These are phyloP conservation scores for Lipomyces anomalus DNA, from an alignment of 805 yeast species.

Conservation along the genomic window DNA sequence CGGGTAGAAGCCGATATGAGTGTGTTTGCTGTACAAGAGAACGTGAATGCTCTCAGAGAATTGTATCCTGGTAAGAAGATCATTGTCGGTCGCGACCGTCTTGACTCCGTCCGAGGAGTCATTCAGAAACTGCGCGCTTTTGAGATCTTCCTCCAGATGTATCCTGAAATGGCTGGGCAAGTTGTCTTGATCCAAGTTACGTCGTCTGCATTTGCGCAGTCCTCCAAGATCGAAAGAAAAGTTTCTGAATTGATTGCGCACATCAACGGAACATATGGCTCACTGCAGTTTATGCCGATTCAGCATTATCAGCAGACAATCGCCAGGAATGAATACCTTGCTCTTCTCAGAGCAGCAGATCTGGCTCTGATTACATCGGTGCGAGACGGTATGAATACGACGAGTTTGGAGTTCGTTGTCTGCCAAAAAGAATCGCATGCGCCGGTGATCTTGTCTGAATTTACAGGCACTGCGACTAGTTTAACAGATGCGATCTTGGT, in stretches of 20 bases:
- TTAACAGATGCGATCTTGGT: conserved; percentile 54
- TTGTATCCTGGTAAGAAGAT: conserved; percentile 49
- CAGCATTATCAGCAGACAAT: conserved; percentile 89
- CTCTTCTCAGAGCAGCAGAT: conserved; percentile 83
- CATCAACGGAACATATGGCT: conserved; percentile 82
- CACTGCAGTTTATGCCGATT: conserved; percentile 76
- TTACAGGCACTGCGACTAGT: conserved; percentile 73
- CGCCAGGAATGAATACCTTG: conserved; percentile 81
- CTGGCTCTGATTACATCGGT: conserved; percentile 82
- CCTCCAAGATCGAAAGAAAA: conserved; percentile 66
- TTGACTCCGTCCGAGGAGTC: conserved; percentile 89
- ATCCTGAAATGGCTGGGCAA: conserved; percentile 84
- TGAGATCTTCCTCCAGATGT: conserved; percentile 80
- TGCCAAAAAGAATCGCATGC: conserved; percentile 67
- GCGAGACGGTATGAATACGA: conserved; percentile 95
- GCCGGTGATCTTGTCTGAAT: conserved; percentile 85
- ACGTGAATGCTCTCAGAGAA: conserved; percentile 55
- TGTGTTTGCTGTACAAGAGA: conserved; percentile 37
- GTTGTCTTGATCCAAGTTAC: conserved; percentile 91
- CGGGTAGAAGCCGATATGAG: conserved; percentile 62
- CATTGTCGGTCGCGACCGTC: conserved; percentile 88
- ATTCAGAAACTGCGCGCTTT: conserved; percentile 88
- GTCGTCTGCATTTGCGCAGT: conserved; percentile 61
- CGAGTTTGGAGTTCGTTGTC: conserved; percentile 85
- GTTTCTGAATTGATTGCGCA: conserved; percentile 75